A percentile compares a stretch with the other conserved stretches of the same genome.
Evolutionary conservation across 768 basidiomycete genomes (phyloP).

Genomic region (Mrakia blollopis): DNA sequence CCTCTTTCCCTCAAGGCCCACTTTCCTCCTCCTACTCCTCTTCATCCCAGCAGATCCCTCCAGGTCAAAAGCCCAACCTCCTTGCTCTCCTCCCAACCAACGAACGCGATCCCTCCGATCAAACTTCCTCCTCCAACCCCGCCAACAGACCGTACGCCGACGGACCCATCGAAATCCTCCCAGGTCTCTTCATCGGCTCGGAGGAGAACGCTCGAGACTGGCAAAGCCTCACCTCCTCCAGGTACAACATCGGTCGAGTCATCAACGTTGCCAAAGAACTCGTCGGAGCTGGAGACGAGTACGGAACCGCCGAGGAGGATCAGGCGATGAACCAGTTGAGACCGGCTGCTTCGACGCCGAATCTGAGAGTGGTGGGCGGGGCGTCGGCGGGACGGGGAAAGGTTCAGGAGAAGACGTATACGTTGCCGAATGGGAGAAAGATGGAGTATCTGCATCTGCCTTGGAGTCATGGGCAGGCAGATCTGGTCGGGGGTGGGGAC

Average conservation of each 20-base stretch:
- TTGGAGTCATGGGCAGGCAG: conserved; percentile 92
- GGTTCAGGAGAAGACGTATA: conserved; percentile 33
- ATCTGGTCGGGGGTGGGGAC: conserved; percentile 52
- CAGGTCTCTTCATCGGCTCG: conserved; percentile 81
- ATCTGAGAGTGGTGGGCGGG: conserved; percentile 19
- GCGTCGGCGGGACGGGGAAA: conserved; percentile 49
- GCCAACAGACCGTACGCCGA: conserved; percentile 58
- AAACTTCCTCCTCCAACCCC: background rate
- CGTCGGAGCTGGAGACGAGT: conserved; percentile 31
- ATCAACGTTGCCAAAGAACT: conserved; percentile 95
- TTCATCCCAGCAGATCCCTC: no score
- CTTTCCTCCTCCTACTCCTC: background rate
- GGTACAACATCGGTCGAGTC: conserved; percentile 49
- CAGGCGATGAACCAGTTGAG: background rate
- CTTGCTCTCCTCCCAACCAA: conserved; percentile 22
- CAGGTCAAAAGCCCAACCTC: conserved; percentile 6
- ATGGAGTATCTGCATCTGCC: conserved; percentile 49
- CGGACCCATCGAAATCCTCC: conserved; percentile 78
- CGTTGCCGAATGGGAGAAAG: conserved; percentile 32
- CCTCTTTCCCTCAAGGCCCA: conserved; percentile 10
- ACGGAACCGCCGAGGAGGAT: conserved; percentile 16
- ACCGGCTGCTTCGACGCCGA: conserved; percentile 19
- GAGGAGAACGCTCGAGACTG: conserved; percentile 85
- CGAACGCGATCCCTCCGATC: conserved; percentile 30
- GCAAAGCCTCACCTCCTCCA: conserved; percentile 6